Evolutionary conservation across 345 rosid genomes (phyloP), one percentile per base, ranked within the genome.

Genomic region (Arabidopsis suecica): DNA sequence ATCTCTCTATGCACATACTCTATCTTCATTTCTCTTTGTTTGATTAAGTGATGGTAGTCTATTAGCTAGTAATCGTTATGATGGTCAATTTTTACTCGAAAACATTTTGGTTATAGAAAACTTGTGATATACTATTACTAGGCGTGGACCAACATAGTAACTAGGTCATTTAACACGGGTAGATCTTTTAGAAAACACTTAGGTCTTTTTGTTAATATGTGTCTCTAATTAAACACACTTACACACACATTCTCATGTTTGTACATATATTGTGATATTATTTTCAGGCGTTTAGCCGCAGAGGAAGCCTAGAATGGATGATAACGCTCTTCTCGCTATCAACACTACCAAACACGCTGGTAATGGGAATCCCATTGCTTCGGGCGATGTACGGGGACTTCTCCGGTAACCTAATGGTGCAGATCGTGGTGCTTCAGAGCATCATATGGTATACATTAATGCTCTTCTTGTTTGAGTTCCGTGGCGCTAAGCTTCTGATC

Each of bases 351-450:
- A 91, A 89, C 79, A 91, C 97, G 32, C 83, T 91, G 1, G 97
- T 91, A 5, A 89, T 89, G 94, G 97, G 94, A 2, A 89, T 91
- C 67, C 97, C 97, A 0, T 88, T 91, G 32, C 68, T 91, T n/a
- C 75, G 84, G 63, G 97, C 97, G 14, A 91, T 89, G 97, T 91
- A 91, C 18, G 94, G 97, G 0, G 97, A 89, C 44, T 89, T 85
- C 54, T 89, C 97, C 1, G 94, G 87, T 4, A 74, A 61, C 63
- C 78, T 91, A 12, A 91, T 89, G 97, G 94, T 91, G 63, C 97
- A 91, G 57, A 85, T 91, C 54, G 97, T 91, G 20, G 97, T 91
- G n/a, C 58, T 89, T 41, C 94, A 91, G 67, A 86, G 94, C 56
- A 88, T 91, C 53, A 82, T 91, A 25, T 91, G 97, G 97, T 91